Evolutionary conservation across 148 eudicot species (phyloP), one percentile per base, ranked within the genome.

Genomic region (Chenopodium suecicum): DNA sequence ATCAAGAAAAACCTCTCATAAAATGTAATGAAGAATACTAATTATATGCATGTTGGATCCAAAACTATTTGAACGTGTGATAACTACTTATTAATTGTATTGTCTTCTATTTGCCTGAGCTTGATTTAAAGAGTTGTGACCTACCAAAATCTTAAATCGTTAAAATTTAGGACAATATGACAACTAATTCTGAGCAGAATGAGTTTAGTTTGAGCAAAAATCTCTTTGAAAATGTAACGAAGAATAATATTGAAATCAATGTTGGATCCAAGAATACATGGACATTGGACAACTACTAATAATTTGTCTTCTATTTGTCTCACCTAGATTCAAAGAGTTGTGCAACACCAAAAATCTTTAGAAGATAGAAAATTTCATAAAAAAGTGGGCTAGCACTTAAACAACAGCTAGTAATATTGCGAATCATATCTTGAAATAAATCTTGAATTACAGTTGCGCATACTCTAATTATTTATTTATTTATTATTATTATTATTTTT

Each of bases 391-490:
- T 31, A 75, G 79, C 83, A 81, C 73, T 81, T 81, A 63, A 41
- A 41, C 44, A 41, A 65, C 17, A 4, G 44, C 25, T 2, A 54
- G 52, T 25, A 10, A 19, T 20, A 46, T 4, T 72, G 32, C 32
- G 76, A 74, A 65, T 70, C 74, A 72, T 67, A 81, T 81, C 79
- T 81, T 81, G 64, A 47, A 32, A 11, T n/a, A 23, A 81, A 81
- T 75, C 74, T 74, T n/a, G 50, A 12, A 50, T 22, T 46, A 63
- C 7, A 50, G 32, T 67, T 48, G 69, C 56, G 58, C 65, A 66
- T 23, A 50, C 46, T 27, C 25, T 52, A 13, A 81, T 27, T 6
- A 70, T 34, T 29, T 27, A 70, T 34, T 29, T 27, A 31, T 31
- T 31, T 31, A 31, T 31, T 31, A 31, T 31, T 31, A 31, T 31